These are phyloP conservation scores for Salvia sclarea DNA, from an alignment of 305 asterid genomes.

Conservation along the genomic window DNA sequence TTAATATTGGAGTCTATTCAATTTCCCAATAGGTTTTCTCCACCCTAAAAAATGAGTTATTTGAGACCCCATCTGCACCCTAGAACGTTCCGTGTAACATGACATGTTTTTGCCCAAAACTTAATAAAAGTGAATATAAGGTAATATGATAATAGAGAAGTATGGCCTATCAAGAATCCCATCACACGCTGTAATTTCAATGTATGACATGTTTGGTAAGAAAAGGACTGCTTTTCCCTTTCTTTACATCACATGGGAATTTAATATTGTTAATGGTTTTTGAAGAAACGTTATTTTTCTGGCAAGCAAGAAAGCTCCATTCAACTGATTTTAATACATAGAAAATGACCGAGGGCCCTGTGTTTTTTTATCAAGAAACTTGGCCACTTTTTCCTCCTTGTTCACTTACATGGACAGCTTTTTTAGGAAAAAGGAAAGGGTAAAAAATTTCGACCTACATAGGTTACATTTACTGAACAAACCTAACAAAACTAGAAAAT, in stretches of 20 bases:
- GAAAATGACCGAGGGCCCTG: constrained; percentile 36
- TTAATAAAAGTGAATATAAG: not conserved
- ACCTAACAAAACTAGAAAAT: constrained; percentile 31
- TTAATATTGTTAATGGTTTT: constrained; percentile 16
- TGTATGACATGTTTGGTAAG: constrained; percentile 19
- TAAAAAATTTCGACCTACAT: constrained; percentile 32
- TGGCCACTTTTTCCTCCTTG: constrained; percentile 11
- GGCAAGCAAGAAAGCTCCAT: constrained; percentile 22
- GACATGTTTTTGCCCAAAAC: not conserved
- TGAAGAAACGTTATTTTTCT: constrained; percentile 13
- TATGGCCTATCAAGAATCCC: not conserved
- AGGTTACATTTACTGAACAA: constrained; percentile 33
- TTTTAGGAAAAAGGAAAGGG: constrained; percentile 18
- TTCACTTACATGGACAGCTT: constrained; percentile 31
- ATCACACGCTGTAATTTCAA: not conserved
- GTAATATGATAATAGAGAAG: not conserved
- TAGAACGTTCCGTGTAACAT: not conserved
- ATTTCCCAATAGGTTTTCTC: not conserved
- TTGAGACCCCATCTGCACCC: not conserved
- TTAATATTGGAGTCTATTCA: not conserved
- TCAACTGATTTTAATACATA: constrained; percentile 25
- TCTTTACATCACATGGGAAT: not conserved
- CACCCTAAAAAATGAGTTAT: not conserved
- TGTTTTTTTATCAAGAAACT: constrained; percentile 33
- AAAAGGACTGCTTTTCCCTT: constrained; percentile 30